Conservation (phyloP, 148 eudicot genomes). For the Diospyros kaki region DNA sequence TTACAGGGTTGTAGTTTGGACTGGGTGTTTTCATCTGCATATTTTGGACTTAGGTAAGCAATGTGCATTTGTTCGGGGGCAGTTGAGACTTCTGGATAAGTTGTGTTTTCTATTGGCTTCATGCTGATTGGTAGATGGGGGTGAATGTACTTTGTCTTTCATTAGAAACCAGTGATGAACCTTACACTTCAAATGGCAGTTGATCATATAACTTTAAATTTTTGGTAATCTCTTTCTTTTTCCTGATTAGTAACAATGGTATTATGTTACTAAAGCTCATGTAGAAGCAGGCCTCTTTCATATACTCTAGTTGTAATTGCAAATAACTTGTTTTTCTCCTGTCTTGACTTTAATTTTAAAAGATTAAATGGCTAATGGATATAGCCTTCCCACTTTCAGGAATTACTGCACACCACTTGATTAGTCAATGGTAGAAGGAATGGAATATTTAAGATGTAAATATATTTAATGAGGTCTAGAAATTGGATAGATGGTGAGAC, state of each 20-base stretch:
- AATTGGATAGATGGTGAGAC: neutral
- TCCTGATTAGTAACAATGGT: too few species aligned
- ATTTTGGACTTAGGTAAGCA: conserved; percentile 25
- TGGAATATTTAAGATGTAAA: neutral
- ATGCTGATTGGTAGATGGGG: conserved; percentile 2
- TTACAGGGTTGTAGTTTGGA: conserved; percentile 17
- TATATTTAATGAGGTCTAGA: neutral
- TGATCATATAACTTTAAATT: neutral
- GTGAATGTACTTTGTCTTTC: neutral
- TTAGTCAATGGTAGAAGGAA: neutral
- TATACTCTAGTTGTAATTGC: neutral
- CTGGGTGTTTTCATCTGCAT: conserved; percentile 13
- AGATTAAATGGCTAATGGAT: neutral
- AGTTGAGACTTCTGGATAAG: conserved; percentile 19
- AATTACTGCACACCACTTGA: too few species aligned
- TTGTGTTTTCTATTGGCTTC: conserved; percentile 5
- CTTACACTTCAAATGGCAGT: neutral
- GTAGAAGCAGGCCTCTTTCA: too few species aligned
- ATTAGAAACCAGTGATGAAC: neutral
- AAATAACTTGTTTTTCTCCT: neutral
- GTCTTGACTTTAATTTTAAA: neutral
- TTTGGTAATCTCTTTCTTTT: too few species aligned
- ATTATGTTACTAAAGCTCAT: too few species aligned
- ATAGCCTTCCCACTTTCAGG: conserved; percentile 2
- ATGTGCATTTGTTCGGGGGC: conserved; percentile 14